These are phyloP conservation scores for Thelephora ganbajun DNA, from an alignment of 768 basidiomycete genomes.

Conservation along the genomic window DNA sequence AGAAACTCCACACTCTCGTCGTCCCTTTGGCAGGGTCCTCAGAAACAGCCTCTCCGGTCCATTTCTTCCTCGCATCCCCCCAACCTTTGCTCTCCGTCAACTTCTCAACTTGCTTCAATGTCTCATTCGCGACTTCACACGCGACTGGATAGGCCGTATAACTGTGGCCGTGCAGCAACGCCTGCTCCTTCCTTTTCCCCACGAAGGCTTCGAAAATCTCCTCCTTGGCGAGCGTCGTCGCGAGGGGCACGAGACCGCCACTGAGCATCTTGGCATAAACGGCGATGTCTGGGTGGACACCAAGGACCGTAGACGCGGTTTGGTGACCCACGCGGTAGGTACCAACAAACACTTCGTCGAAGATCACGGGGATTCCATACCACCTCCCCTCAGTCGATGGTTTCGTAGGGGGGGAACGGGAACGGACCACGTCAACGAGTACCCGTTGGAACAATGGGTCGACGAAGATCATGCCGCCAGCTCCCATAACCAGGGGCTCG, in stretches of 20 bases:
- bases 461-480: conserved; percentile 94
- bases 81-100: conserved; percentile 37
- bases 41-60: conserved; percentile 24
- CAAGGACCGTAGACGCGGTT: conserved; percentile 51
- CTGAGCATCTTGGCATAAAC: conserved; percentile 91
- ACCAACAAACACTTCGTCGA: conserved; percentile 93
- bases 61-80: conserved; percentile 41
- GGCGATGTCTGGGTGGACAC: conserved; percentile 71
- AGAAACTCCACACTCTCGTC: conserved; percentile 65
- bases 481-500: conserved; percentile 92
- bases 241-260: conserved; percentile 80
- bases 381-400: conserved; percentile 21
- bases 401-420: conserved; percentile 11
- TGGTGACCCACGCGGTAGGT: conserved; percentile 75
- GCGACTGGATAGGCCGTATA: conserved; percentile 93
- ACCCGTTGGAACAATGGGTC: conserved; percentile 93
- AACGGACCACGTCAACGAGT: conserved; percentile 68
- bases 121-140: conserved; percentile 79
- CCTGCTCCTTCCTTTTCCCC: conserved; percentile 63
- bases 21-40: conserved; percentile 8
- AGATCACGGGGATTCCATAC: conserved; percentile 78
- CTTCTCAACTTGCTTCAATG: conserved; percentile 52
- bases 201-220: conserved; percentile 72
- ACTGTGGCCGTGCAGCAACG: conserved; percentile 87
- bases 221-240: conserved; percentile 71